Percentiles rank a stretch among this genome's conserved stretches.
phyloP scores from a whole-genome alignment of 208 protist genomes.

The Acanthamoeba healyi region DNA sequence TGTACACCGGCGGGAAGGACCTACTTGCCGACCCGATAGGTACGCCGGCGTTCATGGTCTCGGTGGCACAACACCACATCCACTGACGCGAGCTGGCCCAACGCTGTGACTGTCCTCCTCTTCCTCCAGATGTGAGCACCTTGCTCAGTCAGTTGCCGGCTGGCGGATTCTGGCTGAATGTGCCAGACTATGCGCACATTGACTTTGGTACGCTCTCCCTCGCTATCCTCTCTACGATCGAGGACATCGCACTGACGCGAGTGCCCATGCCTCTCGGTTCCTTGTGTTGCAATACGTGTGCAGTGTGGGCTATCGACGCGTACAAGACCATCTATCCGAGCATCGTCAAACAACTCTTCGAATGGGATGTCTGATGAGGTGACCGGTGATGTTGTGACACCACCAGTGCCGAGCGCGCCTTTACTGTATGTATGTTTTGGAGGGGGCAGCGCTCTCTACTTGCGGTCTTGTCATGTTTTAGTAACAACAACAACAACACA shows the following conservation, averaged over 20 bases:
- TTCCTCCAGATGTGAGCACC: background rate
- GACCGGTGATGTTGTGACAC: too few relatives aligned
- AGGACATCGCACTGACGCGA: background rate
- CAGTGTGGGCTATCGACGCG: constrained; percentile 46
- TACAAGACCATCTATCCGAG: background rate
- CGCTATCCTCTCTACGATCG: background rate
- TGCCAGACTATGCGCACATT: constrained; percentile 51
- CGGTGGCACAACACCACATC: background rate
- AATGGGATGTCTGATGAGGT: constrained; percentile 12
- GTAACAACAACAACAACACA: too few relatives aligned
- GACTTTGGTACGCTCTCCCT: constrained; percentile 40
- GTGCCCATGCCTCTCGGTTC: background rate
- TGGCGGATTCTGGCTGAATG: background rate
- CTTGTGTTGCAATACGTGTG: background rate
- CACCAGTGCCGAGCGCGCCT: too few relatives aligned
- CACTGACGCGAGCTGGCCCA: background rate
- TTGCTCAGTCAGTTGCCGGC: background rate
- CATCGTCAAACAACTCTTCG: background rate
- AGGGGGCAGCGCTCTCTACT: too few relatives aligned
- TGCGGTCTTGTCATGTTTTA: too few relatives aligned
- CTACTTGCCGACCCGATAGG: constrained; percentile 61
- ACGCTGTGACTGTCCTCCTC: background rate
- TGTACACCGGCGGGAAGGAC: constrained; percentile 65
- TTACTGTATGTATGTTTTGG: too few relatives aligned
- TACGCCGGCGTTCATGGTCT: background rate